Percentiles rank a stretch among this genome's conserved stretches.
Evolutionary conservation across 2,329 filamentous ascomycete genomes (phyloP).

Genomic region (Neofusicoccum sp.): DNA sequence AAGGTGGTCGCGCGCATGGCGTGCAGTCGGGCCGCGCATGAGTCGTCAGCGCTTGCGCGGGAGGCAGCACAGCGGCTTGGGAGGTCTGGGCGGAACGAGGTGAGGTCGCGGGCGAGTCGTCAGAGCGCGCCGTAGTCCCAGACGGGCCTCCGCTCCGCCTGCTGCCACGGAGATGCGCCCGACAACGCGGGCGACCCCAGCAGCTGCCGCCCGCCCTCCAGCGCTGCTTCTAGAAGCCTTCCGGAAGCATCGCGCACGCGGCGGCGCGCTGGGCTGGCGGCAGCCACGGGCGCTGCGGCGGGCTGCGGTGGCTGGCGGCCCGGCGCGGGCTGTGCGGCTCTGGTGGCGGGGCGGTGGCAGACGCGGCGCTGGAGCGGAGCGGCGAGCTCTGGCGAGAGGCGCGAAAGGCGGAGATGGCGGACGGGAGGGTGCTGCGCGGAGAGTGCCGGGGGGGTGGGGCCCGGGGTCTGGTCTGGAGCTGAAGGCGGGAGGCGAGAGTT

Average conservation of each 20-base stretch:
- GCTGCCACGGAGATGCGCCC: not conserved
- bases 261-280: not conserved
- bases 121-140: not conserved
- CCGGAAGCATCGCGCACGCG: not conserved
- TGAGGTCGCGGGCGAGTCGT: not conserved
- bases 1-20: not conserved
- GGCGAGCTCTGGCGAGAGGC: not conserved
- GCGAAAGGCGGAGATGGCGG: not conserved
- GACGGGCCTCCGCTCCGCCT: not conserved
- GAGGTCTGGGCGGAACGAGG: not conserved
- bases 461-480: constrained; percentile 9
- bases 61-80: not conserved
- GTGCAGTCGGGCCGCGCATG: constrained; percentile 5
- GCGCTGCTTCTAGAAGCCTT: not conserved
- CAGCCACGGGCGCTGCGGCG: not conserved
- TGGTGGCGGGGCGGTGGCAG: not conserved
- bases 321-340: not conserved
- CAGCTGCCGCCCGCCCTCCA: not conserved
- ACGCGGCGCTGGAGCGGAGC: not conserved
- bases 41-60: not conserved
- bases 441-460: constrained; percentile 1
- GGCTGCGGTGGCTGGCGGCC: not conserved
- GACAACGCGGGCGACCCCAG: not conserved
- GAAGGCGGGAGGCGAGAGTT: constrained; percentile 1
- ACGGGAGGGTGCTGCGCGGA: not conserved